phyloP scores from a whole-genome alignment of 2,329 filamentous ascomycete genomes.

The Ceratocystis variospora region DNA sequence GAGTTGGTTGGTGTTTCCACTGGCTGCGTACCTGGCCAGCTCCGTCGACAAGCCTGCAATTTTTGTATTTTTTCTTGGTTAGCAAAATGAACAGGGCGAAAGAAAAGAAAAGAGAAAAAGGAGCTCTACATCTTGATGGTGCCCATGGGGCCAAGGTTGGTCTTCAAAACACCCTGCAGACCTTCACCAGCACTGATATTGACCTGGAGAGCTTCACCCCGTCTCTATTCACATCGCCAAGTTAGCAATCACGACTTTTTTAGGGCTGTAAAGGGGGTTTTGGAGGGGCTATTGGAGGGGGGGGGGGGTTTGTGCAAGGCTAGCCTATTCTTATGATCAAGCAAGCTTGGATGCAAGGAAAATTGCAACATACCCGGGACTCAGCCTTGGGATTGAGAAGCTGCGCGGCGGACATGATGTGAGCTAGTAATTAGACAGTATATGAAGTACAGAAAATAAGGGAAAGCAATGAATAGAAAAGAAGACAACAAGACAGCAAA shows the following conservation, averaged over 20 bases:
- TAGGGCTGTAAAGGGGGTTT: background rate
- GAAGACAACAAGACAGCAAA: slow-evolving; percentile 6
- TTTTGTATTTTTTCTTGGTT: slow-evolving; percentile 21
- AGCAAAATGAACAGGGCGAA: slow-evolving; percentile 20
- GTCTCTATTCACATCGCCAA: slow-evolving; percentile 45
- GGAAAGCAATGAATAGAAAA: slow-evolving; percentile 23
- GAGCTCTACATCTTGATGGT: slow-evolving; percentile 77
- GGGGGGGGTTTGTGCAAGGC: background rate
- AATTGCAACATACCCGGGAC: slow-evolving; percentile 57
- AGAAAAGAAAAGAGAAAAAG: background rate
- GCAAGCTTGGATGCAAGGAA: slow-evolving; percentile 6
- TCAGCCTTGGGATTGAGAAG: slow-evolving; percentile 98
- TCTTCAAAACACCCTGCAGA: slow-evolving; percentile 84
- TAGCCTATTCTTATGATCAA: slow-evolving; percentile 4
- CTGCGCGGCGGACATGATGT: slow-evolving; percentile 83
- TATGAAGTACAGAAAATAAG: background rate
- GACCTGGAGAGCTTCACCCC: slow-evolving; percentile 90
- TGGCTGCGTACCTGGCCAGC: slow-evolving; percentile 45
- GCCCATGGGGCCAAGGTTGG: slow-evolving; percentile 83
- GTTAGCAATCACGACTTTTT: slow-evolving; percentile 16
- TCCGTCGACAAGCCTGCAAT: slow-evolving; percentile 50
- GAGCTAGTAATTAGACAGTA: slow-evolving; percentile 29
- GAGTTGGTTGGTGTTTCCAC: slow-evolving; percentile 21
- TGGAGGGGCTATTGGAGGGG: too few species aligned
- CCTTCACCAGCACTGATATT: slow-evolving; percentile 97